Conservation (phyloP, 495 filamentous ascomycete genomes). For the Bacidia rubella region DNA sequence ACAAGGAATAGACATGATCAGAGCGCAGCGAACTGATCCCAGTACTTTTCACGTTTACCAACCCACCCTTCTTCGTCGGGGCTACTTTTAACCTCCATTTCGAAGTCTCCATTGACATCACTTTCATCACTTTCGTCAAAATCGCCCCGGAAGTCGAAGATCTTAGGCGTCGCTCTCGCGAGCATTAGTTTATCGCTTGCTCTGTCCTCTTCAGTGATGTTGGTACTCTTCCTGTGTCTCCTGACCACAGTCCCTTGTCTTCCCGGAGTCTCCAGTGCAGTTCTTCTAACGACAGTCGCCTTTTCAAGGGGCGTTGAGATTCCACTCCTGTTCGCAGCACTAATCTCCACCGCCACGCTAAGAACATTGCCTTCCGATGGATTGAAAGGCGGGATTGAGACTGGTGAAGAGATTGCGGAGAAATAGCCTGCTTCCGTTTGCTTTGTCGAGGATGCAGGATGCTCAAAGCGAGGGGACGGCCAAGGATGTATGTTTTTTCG, state of each 20-base stretch:
- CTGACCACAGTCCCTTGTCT: not conserved
- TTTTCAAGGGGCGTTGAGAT: not conserved
- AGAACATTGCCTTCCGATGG: not conserved
- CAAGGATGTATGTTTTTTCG: not conserved
- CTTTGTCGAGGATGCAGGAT: not conserved
- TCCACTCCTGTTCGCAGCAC: not conserved
- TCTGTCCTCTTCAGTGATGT: not conserved
- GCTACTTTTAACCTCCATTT: not conserved
- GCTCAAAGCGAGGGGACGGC: not conserved
- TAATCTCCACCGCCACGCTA: not conserved
- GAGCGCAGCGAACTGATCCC: not conserved
- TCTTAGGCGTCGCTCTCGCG: not conserved
- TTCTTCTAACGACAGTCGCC: not conserved
- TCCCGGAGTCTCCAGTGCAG: not conserved
- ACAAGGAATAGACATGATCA: not conserved
- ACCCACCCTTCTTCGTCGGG: not conserved
- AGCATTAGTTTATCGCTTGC: not conserved
- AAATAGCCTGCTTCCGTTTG: not conserved
- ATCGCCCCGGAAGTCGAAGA: not conserved
- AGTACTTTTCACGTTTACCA: not conserved
- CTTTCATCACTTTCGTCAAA: not conserved
- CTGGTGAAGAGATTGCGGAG: not conserved
- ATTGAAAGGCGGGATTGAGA: not conserved
- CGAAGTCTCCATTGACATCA: not conserved
- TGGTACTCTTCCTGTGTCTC: not conserved